These are phyloP conservation scores for Yamadazyma akitaensis DNA, from an alignment of 805 yeast species.

Conservation along the genomic window DNA sequence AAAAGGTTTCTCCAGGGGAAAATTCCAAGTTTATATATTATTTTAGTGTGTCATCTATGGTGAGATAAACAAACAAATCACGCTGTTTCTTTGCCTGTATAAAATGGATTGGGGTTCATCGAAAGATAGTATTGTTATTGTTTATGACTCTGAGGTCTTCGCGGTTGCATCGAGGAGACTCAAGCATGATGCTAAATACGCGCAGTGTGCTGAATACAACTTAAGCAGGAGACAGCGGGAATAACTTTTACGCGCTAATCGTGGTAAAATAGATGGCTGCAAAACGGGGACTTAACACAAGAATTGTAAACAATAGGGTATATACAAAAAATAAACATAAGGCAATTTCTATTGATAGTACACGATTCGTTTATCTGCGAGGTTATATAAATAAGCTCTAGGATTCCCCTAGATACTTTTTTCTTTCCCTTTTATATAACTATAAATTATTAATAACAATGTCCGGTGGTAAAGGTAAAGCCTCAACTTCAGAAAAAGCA, in stretches of 20 bases:
- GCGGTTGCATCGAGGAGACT: not conserved
- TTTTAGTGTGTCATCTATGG: not conserved
- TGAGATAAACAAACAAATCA: not conserved
- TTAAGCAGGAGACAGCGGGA: not conserved
- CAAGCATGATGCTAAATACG: slow-evolving; percentile 1
- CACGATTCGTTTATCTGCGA: not conserved
- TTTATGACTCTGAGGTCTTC: slow-evolving; percentile 1
- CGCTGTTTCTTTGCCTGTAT: not conserved
- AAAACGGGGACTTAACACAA: not conserved
- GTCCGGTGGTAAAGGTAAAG: slow-evolving; percentile 43
- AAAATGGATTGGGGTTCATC: not conserved
- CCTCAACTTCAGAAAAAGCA: slow-evolving; percentile 46
- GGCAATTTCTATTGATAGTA: not conserved
- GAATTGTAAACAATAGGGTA: not conserved
- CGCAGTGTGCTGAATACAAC: not conserved
- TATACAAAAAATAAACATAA: not conserved
- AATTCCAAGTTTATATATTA: slow-evolving; percentile 1
- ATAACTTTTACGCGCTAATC: slow-evolving; percentile 1
- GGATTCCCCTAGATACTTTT: not conserved
- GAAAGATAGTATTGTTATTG: not conserved
- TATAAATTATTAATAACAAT: slow-evolving; percentile 16
- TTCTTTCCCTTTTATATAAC: slow-evolving; percentile 1
- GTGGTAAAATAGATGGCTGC: not conserved
- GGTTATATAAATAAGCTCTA: slow-evolving; percentile 4
- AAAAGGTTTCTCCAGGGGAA: not conserved